A percentile compares a stretch with the other conserved stretches of the same genome.
Conservation (phyloP, 2,329 filamentous ascomycete genomes). For the Colletotrichum sp. region DNA sequence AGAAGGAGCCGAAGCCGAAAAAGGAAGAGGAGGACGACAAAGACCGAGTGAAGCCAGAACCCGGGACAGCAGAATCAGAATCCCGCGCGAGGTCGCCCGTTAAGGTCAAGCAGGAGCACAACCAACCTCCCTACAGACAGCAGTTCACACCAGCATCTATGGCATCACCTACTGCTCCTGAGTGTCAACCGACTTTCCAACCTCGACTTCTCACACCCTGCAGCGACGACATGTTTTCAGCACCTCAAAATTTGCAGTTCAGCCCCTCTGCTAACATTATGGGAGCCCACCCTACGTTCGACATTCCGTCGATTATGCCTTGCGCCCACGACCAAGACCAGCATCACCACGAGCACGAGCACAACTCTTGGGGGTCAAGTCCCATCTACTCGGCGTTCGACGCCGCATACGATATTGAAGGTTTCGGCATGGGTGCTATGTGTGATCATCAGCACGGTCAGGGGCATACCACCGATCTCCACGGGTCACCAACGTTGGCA, state of each 20-base stretch:
- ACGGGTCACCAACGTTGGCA: slow-evolving; percentile 27
- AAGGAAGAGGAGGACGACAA: slow-evolving; percentile 39
- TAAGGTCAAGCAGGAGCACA: slow-evolving; percentile 44
- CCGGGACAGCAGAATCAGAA: slow-evolving; percentile 24
- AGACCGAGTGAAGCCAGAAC: slow-evolving; percentile 43
- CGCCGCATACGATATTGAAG: slow-evolving; percentile 40
- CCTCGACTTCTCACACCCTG: slow-evolving; percentile 56
- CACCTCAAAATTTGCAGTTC: slow-evolving; percentile 31
- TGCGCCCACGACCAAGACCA: slow-evolving; percentile 29
- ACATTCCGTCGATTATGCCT: slow-evolving; percentile 27
- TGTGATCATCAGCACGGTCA: slow-evolving; percentile 35
- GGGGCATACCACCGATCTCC: slow-evolving; percentile 28
- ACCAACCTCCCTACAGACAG: slow-evolving; percentile 31
- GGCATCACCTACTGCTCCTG: slow-evolving; percentile 35
- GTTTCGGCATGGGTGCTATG: slow-evolving; percentile 35
- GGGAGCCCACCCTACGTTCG: slow-evolving; percentile 30
- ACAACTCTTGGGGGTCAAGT: slow-evolving; percentile 32
- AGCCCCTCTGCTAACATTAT: slow-evolving; percentile 38
- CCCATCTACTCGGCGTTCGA: slow-evolving; percentile 46
- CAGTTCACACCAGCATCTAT: slow-evolving; percentile 44
- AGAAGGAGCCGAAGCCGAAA: slow-evolving; percentile 42
- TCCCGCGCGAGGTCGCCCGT: slow-evolving; percentile 17
- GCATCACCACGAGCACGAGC: slow-evolving; percentile 33
- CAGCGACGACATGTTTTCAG: slow-evolving; percentile 52
- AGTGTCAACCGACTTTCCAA: slow-evolving; percentile 31